phyloP scores from a whole-genome alignment of 2,329 filamentous ascomycete species.

The Hymenoscyphus fructigenus region DNA sequence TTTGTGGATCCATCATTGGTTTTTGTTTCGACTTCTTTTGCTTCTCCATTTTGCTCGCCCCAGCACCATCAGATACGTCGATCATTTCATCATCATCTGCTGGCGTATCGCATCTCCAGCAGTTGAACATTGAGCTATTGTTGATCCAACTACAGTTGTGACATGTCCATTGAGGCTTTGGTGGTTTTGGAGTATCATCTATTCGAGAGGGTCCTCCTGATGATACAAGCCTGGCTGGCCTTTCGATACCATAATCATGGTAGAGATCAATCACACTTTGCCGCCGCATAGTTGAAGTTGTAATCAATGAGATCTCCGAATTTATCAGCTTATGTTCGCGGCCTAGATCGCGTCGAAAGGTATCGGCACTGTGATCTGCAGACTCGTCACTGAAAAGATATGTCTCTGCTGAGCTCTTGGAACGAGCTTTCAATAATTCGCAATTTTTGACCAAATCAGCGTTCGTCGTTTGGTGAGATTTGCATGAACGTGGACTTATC shows the following conservation, averaged over 20 bases:
- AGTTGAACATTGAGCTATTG: conserved; percentile 42
- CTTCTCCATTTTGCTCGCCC: background rate
- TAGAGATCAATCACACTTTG: conserved; percentile 49
- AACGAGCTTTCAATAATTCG: background rate
- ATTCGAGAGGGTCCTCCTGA: conserved; percentile 43
- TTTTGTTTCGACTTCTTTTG: background rate
- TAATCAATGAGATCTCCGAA: conserved; percentile 26
- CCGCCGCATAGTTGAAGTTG: conserved; percentile 39
- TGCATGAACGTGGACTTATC: background rate
- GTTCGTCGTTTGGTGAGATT: background rate
- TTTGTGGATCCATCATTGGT: background rate
- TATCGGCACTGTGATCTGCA: conserved; percentile 5
- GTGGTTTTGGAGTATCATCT: conserved; percentile 29
- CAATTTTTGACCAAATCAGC: background rate
- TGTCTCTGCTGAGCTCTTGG: conserved; percentile 17
- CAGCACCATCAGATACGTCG: background rate
- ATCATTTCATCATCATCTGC: background rate
- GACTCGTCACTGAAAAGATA: conserved; percentile 9
- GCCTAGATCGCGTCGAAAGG: conserved; percentile 11
- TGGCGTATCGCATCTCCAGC: conserved; percentile 44
- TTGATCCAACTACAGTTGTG: conserved; percentile 48
- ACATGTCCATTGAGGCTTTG: conserved; percentile 40
- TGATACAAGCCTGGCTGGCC: conserved; percentile 41
- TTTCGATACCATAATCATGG: conserved; percentile 46
- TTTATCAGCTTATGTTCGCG: conserved; percentile 18